A percentile compares a stretch with the other conserved stretches of the same genome.
These are phyloP conservation scores for Exophiala mesophila DNA, from an alignment of 2,329 filamentous ascomycete species.

Conservation along the genomic window DNA sequence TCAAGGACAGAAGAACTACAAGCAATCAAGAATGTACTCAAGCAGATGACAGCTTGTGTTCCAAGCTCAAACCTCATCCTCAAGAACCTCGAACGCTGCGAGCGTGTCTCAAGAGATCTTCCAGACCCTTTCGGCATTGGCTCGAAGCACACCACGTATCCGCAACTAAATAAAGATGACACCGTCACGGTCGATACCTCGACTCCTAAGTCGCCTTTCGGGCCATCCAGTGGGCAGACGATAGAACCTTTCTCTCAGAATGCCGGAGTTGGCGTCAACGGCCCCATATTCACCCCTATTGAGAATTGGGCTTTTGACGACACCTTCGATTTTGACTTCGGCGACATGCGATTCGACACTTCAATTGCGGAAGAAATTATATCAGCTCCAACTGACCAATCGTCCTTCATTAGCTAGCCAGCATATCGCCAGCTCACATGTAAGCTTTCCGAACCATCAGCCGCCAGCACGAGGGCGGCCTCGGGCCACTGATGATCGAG, in stretches of 20 bases:
- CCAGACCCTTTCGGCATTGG: neutral
- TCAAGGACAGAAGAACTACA: neutral
- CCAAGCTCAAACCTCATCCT: neutral
- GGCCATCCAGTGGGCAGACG: neutral
- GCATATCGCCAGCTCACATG: no score
- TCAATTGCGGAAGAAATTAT: neutral
- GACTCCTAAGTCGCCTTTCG: neutral
- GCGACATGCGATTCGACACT: neutral
- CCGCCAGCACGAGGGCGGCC: no score
- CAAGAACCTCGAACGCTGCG: neutral
- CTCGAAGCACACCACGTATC: neutral
- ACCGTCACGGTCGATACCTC: neutral
- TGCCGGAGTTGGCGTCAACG: conserved; percentile 1
- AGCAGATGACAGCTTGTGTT: neutral
- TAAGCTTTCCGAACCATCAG: no score
- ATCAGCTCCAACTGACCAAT: neutral
- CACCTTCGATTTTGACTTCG: conserved; percentile 8
- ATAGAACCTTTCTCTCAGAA: conserved; percentile 1
- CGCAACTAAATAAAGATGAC: neutral
- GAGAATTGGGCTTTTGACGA: conserved; percentile 5
- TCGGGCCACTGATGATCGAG: no score
- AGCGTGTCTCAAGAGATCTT: neutral
- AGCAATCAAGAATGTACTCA: neutral
- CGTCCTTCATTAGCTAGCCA: neutral
- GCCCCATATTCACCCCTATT: neutral